Percentiles rank a stretch among this genome's conserved stretches.
Evolutionary conservation across 768 basidiomycete species (phyloP).

Genomic region (Agaricus blazei): DNA sequence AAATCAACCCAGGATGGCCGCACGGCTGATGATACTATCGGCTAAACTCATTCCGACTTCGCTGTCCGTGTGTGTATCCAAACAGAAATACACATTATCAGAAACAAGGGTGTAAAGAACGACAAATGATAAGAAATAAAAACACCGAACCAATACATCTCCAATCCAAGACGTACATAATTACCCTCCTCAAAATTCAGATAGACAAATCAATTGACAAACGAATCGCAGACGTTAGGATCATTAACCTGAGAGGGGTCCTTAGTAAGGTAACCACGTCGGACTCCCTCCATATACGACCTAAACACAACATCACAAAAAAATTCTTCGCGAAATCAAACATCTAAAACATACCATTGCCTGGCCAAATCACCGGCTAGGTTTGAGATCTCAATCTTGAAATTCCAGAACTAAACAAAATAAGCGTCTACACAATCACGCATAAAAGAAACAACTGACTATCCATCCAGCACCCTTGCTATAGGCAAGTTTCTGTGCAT

Average conservation of each 20-base stretch:
- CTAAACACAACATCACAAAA: slow-evolving; percentile 25
- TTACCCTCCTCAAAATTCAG: too few relatives aligned
- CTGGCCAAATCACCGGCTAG: slow-evolving; percentile 47
- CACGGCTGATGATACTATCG: too few relatives aligned
- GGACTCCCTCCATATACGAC: slow-evolving; percentile 65
- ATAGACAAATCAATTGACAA: slow-evolving; percentile 18
- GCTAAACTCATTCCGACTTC: too few relatives aligned
- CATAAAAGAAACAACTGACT: slow-evolving; percentile 32
- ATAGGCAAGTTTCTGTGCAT: slow-evolving; percentile 68
- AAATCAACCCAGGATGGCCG: too few relatives aligned
- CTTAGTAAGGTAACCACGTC: slow-evolving; percentile 53
- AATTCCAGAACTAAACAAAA: slow-evolving; percentile 52
- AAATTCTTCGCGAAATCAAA: background rate
- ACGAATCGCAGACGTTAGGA: slow-evolving; percentile 60
- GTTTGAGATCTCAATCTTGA: slow-evolving; percentile 59
- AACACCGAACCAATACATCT: too few relatives aligned
- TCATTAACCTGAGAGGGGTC: slow-evolving; percentile 56
- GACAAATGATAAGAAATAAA: background rate
- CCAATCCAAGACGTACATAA: too few relatives aligned
- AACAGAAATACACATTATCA: slow-evolving; percentile 1
- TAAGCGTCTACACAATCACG: background rate
- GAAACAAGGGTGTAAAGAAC: background rate
- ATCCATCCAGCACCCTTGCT: slow-evolving; percentile 61
- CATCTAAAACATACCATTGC: slow-evolving; percentile 49
- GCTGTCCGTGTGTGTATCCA: background rate